A percentile compares a stretch with the other conserved stretches of the same genome.
These are phyloP conservation scores for Geranium brycei DNA, from an alignment of 345 rosid genomes.

Conservation along the genomic window DNA sequence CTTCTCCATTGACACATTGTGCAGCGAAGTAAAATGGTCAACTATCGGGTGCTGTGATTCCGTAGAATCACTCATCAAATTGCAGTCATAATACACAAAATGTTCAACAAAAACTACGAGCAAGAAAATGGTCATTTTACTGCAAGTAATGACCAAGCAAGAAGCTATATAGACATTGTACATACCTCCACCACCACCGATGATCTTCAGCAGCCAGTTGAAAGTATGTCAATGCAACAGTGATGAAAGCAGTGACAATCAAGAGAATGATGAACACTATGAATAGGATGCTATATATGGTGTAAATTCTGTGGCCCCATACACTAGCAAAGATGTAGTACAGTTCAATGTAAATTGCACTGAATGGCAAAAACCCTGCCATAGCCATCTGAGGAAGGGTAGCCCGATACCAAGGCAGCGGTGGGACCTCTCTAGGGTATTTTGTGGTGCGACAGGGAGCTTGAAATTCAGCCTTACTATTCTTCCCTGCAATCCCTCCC, in stretches of 20 bases:
- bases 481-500: slow-evolving; percentile 50
- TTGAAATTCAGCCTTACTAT: slow-evolving; percentile 51
- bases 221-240: slow-evolving; percentile 47
- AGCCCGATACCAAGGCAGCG: slow-evolving; percentile 40
- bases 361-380: slow-evolving; percentile 50
- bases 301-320: slow-evolving; percentile 54
- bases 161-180: not conserved
- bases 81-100: not conserved
- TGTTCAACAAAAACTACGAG: not conserved
- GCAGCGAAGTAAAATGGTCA: too few species aligned
- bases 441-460: slow-evolving; percentile 54
- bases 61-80: too few species aligned
- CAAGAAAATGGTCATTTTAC: not conserved
- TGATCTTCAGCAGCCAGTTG: slow-evolving; percentile 55
- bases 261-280: slow-evolving; percentile 45
- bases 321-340: slow-evolving; percentile 50
- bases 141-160: not conserved
- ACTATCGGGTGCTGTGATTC: too few species aligned
- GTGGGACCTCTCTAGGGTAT: slow-evolving; percentile 44
- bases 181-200: slow-evolving; percentile 56
- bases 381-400: slow-evolving; percentile 50
- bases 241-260: slow-evolving; percentile 47
- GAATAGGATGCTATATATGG: slow-evolving; percentile 44
- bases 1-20: too few species aligned
- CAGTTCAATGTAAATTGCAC: slow-evolving; percentile 47